Evolutionary conservation across 208 protist genomes (phyloP).

Genomic region (Trichomonas tenax): DNA sequence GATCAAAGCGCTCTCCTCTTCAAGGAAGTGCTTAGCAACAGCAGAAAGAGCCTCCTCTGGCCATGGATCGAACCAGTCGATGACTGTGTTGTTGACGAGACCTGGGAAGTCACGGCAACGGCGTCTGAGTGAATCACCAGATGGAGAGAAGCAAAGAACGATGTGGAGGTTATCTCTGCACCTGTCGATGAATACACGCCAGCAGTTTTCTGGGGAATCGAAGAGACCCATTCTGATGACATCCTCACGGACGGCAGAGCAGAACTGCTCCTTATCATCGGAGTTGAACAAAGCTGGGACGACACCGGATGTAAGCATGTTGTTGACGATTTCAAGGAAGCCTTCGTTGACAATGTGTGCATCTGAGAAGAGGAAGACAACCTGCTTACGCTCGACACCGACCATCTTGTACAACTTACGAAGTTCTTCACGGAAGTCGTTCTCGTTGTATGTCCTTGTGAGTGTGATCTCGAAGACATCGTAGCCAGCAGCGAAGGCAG

Average conservation of each 20-base stretch:
- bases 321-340: constrained; percentile 97
- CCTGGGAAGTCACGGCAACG: constrained; percentile 90
- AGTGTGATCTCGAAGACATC: constrained; percentile 88
- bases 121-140: constrained; percentile 72
- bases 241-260: constrained; percentile 67
- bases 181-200: constrained; percentile 82
- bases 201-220: constrained; percentile 81
- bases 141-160: constrained; percentile 90
- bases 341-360: constrained; percentile 85
- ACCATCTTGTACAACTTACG: constrained; percentile 68
- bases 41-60: constrained; percentile 77
- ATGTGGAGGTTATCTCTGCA: constrained; percentile 92
- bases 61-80: constrained; percentile 98
- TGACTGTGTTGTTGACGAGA: constrained; percentile 91
- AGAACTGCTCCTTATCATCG: constrained; percentile 84
- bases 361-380: constrained; percentile 94
- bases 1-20: constrained; percentile 32
- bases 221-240: constrained; percentile 54
- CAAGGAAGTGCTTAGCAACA: constrained; percentile 62
- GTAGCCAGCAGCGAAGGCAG: constrained; percentile 66
- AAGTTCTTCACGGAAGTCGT: constrained; percentile 85
- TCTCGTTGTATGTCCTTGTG: constrained; percentile 81
- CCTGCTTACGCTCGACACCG: constrained; percentile 57
- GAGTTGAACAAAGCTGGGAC: constrained; percentile 90
- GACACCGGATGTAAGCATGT: constrained; percentile 90